A percentile compares a stretch with the other conserved stretches of the same genome.
Conservation (phyloP, 2,329 filamentous ascomycete genomes). For the Exophiala spinifera region DNA sequence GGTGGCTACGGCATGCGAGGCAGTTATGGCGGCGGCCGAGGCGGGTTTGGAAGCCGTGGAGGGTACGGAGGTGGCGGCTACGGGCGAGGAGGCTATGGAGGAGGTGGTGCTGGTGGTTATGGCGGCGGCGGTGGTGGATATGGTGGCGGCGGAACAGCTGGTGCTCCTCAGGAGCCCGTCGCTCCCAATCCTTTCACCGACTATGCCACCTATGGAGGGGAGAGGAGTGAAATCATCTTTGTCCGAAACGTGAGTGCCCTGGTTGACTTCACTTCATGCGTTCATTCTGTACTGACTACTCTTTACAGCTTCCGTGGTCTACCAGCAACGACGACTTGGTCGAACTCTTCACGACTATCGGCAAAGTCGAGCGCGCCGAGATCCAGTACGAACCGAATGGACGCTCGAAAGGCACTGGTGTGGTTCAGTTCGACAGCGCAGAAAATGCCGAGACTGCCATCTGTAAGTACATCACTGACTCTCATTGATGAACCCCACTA, state of each 20-base stretch:
- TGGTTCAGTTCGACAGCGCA: constrained; percentile 84
- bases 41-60: constrained; percentile 38
- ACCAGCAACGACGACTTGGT: constrained; percentile 97
- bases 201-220: constrained; percentile 80
- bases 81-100: constrained; percentile 14
- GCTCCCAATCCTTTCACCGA: constrained; percentile 88
- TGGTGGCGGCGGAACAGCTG: constrained; percentile 11
- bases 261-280: background rate
- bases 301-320: constrained; percentile 83
- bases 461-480: constrained; percentile 42
- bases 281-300: constrained; percentile 28
- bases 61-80: constrained; percentile 9
- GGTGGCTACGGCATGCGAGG: constrained; percentile 56
- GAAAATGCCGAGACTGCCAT: constrained; percentile 92
- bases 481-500: background rate
- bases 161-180: constrained; percentile 38
- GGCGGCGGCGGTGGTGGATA: constrained; percentile 34
- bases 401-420: constrained; percentile 88
- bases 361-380: constrained; percentile 96
- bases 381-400: constrained; percentile 98
- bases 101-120: constrained; percentile 19
- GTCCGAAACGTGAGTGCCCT: constrained; percentile 81
- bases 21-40: constrained; percentile 40
- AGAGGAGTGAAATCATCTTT: constrained; percentile 81
- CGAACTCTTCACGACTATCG: constrained; percentile 95